Percentiles rank a stretch among this genome's conserved stretches.
Conservation (phyloP, 495 filamentous ascomycete genomes). For the Peziza echinospora region DNA sequence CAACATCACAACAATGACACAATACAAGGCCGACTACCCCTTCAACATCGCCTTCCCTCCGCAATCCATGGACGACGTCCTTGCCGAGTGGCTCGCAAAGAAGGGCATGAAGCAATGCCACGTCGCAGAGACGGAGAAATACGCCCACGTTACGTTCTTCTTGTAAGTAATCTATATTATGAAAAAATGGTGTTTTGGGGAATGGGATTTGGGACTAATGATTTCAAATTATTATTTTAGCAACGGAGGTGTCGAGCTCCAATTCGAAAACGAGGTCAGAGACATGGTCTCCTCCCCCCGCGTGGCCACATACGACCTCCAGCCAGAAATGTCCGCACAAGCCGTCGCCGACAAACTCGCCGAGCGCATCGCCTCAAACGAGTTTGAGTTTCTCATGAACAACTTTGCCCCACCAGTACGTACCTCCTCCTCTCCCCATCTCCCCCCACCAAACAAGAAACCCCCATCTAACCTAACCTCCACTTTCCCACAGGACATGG, state of each 20-base stretch:
- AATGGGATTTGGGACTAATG: background rate
- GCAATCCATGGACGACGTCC: conserved; percentile 86
- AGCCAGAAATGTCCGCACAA: conserved; percentile 89
- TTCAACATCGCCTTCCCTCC: conserved; percentile 88
- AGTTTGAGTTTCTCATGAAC: conserved; percentile 96
- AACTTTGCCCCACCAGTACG: conserved; percentile 76
- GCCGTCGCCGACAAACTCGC: conserved; percentile 68
- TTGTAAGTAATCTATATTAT: background rate
- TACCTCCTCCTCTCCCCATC: background rate
- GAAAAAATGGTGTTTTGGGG: background rate
- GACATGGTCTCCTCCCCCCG: conserved; percentile 49
- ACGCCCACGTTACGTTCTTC: conserved; percentile 97
- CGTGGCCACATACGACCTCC: conserved; percentile 88
- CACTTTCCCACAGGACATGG: conserved; percentile 45
- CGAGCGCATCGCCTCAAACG: conserved; percentile 56
- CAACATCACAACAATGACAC: conserved; percentile 88
- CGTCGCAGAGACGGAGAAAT: conserved; percentile 96
- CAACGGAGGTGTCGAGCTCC: conserved; percentile 96
- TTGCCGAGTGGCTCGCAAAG: conserved; percentile 85
- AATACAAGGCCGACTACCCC: conserved; percentile 88
- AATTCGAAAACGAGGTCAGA: conserved; percentile 72
- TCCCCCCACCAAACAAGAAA: background rate
- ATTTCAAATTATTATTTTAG: conserved; percentile 42
- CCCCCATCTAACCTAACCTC: background rate
- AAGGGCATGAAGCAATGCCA: conserved; percentile 78